phyloP scores from a whole-genome alignment of 2,329 filamentous ascomycete species.

The Cryphonectria japonica region DNA sequence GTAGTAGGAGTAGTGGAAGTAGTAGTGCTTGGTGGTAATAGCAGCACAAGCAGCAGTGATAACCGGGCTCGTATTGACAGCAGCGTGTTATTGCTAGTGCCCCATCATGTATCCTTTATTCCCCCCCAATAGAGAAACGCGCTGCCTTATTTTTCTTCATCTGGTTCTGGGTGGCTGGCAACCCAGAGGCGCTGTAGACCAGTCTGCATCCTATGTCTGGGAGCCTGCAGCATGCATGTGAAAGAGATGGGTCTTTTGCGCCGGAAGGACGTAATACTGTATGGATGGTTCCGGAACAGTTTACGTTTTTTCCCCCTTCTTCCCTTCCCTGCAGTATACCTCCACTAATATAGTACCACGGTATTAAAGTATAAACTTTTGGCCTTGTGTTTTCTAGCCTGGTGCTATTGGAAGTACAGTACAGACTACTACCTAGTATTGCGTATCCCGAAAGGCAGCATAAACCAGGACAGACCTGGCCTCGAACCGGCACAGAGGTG shows the following conservation, averaged over 20 bases:
- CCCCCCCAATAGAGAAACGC: not conserved
- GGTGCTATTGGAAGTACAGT: not conserved
- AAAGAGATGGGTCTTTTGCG: not conserved
- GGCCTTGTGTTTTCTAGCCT: not conserved
- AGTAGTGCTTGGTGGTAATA: not conserved
- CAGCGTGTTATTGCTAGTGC: constrained; percentile 23
- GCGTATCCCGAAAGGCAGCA: too few relatives aligned
- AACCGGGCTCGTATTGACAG: constrained; percentile 22
- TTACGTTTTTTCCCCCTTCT: too few relatives aligned
- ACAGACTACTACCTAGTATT: too few relatives aligned
- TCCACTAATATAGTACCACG: not conserved
- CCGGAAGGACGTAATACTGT: not conserved
- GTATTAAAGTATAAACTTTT: not conserved
- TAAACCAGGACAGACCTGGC: not conserved
- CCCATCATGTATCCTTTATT: not conserved
- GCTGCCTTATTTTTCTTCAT: too few relatives aligned
- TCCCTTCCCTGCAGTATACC: not conserved
- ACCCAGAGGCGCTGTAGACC: not conserved
- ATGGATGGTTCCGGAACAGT: not conserved
- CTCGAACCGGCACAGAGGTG: not conserved
- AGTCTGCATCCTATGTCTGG: not conserved
- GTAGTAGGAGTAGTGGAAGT: not conserved
- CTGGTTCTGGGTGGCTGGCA: not conserved
- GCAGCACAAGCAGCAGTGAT: constrained; percentile 14
- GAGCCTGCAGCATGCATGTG: not conserved